Base-by-base conservation (phyloP, 1,139 yeast species). In the Kodamaea sp. region DNA sequence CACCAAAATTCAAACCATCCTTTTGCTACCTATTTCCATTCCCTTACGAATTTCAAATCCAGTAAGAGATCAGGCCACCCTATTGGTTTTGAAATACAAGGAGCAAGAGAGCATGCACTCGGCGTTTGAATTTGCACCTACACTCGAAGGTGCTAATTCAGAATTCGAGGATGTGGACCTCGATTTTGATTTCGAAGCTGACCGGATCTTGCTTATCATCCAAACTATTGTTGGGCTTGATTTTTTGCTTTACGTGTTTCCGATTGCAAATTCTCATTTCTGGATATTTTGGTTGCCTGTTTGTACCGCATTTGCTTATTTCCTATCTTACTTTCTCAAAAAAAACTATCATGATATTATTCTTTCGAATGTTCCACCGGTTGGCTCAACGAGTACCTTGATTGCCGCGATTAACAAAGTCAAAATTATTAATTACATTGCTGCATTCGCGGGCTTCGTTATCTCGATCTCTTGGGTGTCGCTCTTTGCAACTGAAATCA, bases 391-490 rank as follows among this genome's bases (percentile, higher is more conserved):
- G 3, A 10, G 22, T 10, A n/a, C 22, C 7, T 25, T 24, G 15
- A 12, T 21, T 3, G 15, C 15, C 7, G 41, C 35, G 19, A 29
- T 38, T 12, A 28, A 25, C 21, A 32, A 35, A 7, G 22, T 50
- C n/a, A 48, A 42, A 20, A 10, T 38, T 6, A 42, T 67, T 29
- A 67, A 70, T 41, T 50, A 66, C 32, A 11, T 56, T 3, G 50
- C 70, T 3, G 56, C 87, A 0, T 40, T 70, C 1, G 24, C 73
- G 3, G 97, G 96, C 0, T 90, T 92, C 49, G 42, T 76, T 0
- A 60, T 80, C 10, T 74, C 95, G 2, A 69, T 90, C 5, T 59
- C 78, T 5, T 85, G 94, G 83, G 83, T 89, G 12, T 76, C 95
- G 0, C 54, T 76, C 1, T 77, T 87, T 36, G 96, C 97, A 1